Evolutionary conservation across 257 asterid genomes (phyloP).

Genomic region (Solanum verrucosum): DNA sequence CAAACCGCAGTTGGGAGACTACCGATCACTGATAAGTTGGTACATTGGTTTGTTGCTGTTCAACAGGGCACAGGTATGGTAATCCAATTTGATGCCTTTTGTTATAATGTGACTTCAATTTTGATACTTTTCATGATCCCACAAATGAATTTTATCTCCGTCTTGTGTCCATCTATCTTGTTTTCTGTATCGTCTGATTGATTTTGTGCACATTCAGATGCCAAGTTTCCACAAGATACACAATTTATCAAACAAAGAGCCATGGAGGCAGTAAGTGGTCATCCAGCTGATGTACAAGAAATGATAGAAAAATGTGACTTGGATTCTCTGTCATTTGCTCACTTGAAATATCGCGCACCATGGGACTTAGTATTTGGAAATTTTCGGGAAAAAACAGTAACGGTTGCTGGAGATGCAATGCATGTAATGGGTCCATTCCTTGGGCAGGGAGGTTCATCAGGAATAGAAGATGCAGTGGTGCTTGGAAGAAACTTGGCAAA

Average conservation of each 20-base stretch:
- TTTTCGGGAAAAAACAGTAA: slow-evolving; percentile 15
- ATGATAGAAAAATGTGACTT: slow-evolving; percentile 16
- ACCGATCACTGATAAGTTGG: slow-evolving; percentile 18
- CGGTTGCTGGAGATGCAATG: slow-evolving; percentile 41
- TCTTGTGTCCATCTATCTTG: not conserved
- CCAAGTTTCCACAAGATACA: slow-evolving; percentile 15
- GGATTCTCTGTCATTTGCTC: slow-evolving; percentile 19
- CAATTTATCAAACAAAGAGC: slow-evolving; percentile 13
- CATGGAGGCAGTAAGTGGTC: not conserved
- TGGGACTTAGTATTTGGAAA: slow-evolving; percentile 25
- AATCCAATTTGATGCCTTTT: not conserved
- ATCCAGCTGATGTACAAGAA: slow-evolving; percentile 14
- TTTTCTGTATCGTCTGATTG: not conserved
- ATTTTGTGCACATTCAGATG: slow-evolving; percentile 4
- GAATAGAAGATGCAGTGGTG: slow-evolving; percentile 32
- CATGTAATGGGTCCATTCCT: slow-evolving; percentile 38
- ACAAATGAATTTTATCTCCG: not conserved
- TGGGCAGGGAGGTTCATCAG: slow-evolving; percentile 34
- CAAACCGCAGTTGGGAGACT: slow-evolving; percentile 10
- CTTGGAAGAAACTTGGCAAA: slow-evolving; percentile 28
- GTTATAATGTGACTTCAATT: not conserved
- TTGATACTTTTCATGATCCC: not conserved
- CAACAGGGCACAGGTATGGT: not conserved
- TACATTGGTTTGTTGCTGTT: slow-evolving; percentile 22
- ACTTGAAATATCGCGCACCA: slow-evolving; percentile 25